A percentile compares a stretch with the other conserved stretches of the same genome.
Evolutionary conservation across 2,329 filamentous ascomycete species (phyloP).

Genomic region (Ophiocordyceps unilateralis): DNA sequence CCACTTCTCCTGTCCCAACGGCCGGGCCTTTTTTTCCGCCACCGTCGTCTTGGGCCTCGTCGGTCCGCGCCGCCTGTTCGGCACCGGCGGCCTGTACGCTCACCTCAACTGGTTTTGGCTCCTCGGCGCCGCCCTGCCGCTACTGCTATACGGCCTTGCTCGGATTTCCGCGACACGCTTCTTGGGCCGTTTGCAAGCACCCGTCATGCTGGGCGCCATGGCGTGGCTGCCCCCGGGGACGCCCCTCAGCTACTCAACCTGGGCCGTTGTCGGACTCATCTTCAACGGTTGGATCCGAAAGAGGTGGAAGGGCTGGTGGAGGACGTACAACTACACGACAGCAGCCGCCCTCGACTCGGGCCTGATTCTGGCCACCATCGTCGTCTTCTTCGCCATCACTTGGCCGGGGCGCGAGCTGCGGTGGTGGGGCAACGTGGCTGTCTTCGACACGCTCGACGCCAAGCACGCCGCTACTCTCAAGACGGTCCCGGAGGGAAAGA

Average conservation of each 20-base stretch:
- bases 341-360: constrained; percentile 22
- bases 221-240: constrained; percentile 40
- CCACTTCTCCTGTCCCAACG: constrained; percentile 21
- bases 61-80: constrained; percentile 37
- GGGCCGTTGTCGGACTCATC: constrained; percentile 37
- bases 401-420: constrained; percentile 19
- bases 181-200: constrained; percentile 34
- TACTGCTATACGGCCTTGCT: constrained; percentile 26
- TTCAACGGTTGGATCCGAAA: constrained; percentile 41
- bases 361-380: constrained; percentile 17
- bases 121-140: constrained; percentile 28
- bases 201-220: constrained; percentile 39
- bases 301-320: constrained; percentile 42
- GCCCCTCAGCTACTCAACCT: constrained; percentile 38
- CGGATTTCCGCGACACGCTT: constrained; percentile 10
- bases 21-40: constrained; percentile 28
- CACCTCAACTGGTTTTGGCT: constrained; percentile 35
- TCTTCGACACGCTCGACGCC: constrained; percentile 17
- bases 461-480: constrained; percentile 7
- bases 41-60: constrained; percentile 41
- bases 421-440: constrained; percentile 35
- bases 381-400: constrained; percentile 12
- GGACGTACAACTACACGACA: constrained; percentile 22
- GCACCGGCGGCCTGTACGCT: constrained; percentile 30
- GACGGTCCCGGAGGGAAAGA: constrained; percentile 8